Conservation (phyloP, 1,284 basidiomycete species). For the Thelephora terrestris region DNA sequence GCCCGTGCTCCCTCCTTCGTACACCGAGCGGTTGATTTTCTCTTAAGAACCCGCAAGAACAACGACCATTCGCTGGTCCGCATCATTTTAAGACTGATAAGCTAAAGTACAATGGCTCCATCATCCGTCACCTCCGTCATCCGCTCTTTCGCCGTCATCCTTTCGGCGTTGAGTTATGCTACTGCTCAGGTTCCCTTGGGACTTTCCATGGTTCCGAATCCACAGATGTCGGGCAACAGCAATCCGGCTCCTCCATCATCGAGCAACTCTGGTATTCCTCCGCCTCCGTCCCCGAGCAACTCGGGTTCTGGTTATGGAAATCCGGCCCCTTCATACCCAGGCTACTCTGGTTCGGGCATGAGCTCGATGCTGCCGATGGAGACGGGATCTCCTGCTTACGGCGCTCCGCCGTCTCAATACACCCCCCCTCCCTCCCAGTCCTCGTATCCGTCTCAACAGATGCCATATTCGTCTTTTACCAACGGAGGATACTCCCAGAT, state of each 20-base stretch:
- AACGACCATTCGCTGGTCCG: too few relatives aligned
- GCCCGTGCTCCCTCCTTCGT: conserved; percentile 8
- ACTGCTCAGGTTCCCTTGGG: conserved; percentile 47
- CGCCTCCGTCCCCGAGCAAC: conserved; percentile 8
- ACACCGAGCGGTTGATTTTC: conserved; percentile 10
- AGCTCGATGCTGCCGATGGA: conserved; percentile 18
- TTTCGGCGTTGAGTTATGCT: conserved; percentile 45
- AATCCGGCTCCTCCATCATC: conserved; percentile 8
- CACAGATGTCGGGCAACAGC: conserved; percentile 2
- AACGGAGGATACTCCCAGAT: conserved; percentile 52
- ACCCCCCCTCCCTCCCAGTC: conserved; percentile 29
- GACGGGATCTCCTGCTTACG: conserved; percentile 11
- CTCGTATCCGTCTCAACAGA: conserved; percentile 32
- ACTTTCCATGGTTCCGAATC: conserved; percentile 33
- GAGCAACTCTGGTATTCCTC: conserved; percentile 8
- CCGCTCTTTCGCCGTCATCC: conserved; percentile 49
- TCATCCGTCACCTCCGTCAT: conserved; percentile 38
- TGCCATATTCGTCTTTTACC: conserved; percentile 50
- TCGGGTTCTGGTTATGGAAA: conserved; percentile 4
- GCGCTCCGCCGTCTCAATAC: conserved; percentile 28
- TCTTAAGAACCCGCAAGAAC: background rate
- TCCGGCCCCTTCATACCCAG: background rate
- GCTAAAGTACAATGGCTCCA: too few relatives aligned
- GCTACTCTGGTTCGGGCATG: background rate
- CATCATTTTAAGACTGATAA: too few relatives aligned